Conservation (phyloP, 768 basidiomycete genomes). For the Mycena vulgaris region DNA sequence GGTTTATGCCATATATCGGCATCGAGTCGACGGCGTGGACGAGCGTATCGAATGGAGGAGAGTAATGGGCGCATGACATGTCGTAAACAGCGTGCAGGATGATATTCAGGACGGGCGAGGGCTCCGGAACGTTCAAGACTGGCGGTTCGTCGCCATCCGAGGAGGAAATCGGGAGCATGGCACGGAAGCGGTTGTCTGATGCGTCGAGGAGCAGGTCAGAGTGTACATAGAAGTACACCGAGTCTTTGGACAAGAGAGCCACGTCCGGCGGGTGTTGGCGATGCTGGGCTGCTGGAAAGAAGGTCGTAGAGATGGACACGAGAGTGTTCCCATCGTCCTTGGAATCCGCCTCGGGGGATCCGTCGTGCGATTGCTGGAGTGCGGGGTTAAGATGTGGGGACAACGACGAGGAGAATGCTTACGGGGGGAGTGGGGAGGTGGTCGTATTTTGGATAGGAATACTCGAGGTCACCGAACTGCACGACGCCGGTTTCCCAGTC, state of each 20-base stretch:
- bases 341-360: slow-evolving; percentile 59
- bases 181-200: slow-evolving; percentile 77
- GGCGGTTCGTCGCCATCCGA: slow-evolving; percentile 59
- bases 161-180: slow-evolving; percentile 64
- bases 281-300: slow-evolving; percentile 79
- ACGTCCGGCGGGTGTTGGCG: slow-evolving; percentile 72
- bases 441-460: slow-evolving; percentile 31
- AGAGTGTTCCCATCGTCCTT: slow-evolving; percentile 54
- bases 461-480: slow-evolving; percentile 38
- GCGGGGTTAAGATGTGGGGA: slow-evolving; percentile 15
- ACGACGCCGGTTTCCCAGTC: slow-evolving; percentile 56
- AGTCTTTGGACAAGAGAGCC: slow-evolving; percentile 79
- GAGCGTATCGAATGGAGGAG: slow-evolving; percentile 75
- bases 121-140: slow-evolving; percentile 73
- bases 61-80: slow-evolving; percentile 81
- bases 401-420: slow-evolving; percentile 40
- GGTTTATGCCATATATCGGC: slow-evolving; percentile 71
- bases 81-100: slow-evolving; percentile 82
- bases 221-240: slow-evolving; percentile 90
- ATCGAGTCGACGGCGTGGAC: slow-evolving; percentile 70
- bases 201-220: slow-evolving; percentile 67
- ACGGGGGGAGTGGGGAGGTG: slow-evolving; percentile 81
- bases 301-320: slow-evolving; percentile 88
- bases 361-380: slow-evolving; percentile 61
- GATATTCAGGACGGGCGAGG: slow-evolving; percentile 77